Conservation (phyloP, 805 yeast species). For the Ogataea pini region DNA sequence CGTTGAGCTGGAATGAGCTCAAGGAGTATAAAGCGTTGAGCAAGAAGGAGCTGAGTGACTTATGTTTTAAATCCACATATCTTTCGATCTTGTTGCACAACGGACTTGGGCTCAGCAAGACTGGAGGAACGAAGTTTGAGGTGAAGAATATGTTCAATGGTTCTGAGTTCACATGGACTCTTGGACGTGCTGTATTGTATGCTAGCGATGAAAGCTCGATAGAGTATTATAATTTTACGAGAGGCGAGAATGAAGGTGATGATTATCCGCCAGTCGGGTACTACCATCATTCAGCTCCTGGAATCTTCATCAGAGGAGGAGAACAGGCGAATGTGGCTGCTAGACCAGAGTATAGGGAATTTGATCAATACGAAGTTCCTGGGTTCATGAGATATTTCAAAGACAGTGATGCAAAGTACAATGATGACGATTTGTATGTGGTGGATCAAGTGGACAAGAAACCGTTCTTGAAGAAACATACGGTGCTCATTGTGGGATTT, state of each 20-base stretch:
- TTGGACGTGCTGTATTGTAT: conserved; percentile 73
- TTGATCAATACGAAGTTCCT: conserved; percentile 24
- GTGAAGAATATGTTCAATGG: conserved; percentile 69
- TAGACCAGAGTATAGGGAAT: conserved; percentile 44
- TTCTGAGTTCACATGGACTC: conserved; percentile 87
- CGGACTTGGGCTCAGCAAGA: conserved; percentile 60
- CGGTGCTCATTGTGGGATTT: conserved; percentile 11
- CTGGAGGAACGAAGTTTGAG: conserved; percentile 42
- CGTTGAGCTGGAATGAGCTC: conserved; percentile 37
- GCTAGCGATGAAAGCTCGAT: conserved; percentile 53
- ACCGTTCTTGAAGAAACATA: conserved; percentile 19
- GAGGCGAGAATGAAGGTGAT: conserved; percentile 13
- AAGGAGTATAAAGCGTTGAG: conserved; percentile 34
- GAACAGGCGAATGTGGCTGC: conserved; percentile 43
- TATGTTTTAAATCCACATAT: conserved; percentile 67
- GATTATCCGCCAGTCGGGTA: conserved; percentile 42
- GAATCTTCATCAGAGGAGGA: conserved; percentile 52
- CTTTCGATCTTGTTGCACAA: conserved; percentile 56
- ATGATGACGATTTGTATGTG: conserved; percentile 41
- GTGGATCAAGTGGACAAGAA: conserved; percentile 45
- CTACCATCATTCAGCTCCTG: conserved; percentile 48
- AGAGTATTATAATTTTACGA: conserved; percentile 38
- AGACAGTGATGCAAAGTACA: conserved; percentile 35
- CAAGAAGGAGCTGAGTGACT: conserved; percentile 48
- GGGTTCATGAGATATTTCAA: conserved; percentile 22